Evolutionary conservation across 2,329 filamentous ascomycete species (phyloP).

Genomic region (Penicillium decumbens): DNA sequence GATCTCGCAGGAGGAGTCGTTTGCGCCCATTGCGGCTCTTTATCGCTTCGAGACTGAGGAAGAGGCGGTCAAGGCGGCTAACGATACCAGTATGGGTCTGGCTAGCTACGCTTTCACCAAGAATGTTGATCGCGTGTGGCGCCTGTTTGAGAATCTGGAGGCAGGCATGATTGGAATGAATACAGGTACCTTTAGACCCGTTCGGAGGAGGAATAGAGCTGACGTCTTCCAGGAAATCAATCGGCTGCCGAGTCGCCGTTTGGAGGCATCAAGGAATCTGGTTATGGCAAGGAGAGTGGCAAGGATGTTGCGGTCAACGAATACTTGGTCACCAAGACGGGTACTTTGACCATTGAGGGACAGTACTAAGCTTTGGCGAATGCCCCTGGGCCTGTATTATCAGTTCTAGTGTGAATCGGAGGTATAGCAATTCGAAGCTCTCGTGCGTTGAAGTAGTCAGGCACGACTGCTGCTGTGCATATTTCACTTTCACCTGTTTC

Average conservation of each 20-base stretch:
- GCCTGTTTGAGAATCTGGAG: conserved; percentile 62
- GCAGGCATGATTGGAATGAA: conserved; percentile 67
- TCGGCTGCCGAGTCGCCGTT: conserved; percentile 64
- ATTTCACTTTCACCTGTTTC: neutral
- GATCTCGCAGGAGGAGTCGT: conserved; percentile 58
- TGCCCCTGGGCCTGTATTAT: neutral
- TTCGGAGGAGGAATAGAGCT: too few species aligned
- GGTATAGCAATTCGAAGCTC: neutral
- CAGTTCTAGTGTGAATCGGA: neutral
- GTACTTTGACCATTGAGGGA: conserved; percentile 57
- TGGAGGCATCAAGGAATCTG: conserved; percentile 63
- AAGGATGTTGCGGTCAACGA: conserved; percentile 62
- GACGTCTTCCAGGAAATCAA: conserved; percentile 46
- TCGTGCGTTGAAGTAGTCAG: neutral
- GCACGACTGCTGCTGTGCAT: neutral
- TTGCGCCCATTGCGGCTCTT: conserved; percentile 60
- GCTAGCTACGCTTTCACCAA: conserved; percentile 67
- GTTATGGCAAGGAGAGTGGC: conserved; percentile 64
- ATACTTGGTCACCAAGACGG: conserved; percentile 62
- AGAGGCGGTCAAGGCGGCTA: conserved; percentile 57
- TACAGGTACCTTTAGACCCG: conserved; percentile 28
- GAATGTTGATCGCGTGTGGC: conserved; percentile 61
- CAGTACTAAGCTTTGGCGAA: conserved; percentile 42
- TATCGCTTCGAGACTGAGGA: conserved; percentile 64
- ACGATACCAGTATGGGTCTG: conserved; percentile 61